These are phyloP conservation scores for Chalara sp. DNA, from an alignment of 2,329 filamentous ascomycete species.

Conservation along the genomic window DNA sequence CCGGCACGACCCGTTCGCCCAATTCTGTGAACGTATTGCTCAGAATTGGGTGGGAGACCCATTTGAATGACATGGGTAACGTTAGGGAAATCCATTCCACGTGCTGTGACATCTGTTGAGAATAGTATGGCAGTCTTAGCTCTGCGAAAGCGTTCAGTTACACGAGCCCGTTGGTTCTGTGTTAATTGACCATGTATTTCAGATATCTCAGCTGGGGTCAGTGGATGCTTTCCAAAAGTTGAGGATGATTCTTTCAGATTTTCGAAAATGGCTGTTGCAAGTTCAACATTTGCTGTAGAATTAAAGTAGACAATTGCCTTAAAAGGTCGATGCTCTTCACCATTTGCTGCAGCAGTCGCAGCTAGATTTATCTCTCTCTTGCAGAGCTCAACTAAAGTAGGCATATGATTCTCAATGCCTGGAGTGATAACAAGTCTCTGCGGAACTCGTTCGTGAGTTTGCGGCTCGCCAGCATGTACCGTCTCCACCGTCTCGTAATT, in stretches of 20 bases:
- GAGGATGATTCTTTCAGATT: slow-evolving; percentile 15
- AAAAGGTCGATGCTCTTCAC: slow-evolving; percentile 43
- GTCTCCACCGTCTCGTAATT: slow-evolving; percentile 88
- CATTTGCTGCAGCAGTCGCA: slow-evolving; percentile 3
- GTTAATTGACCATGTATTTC: slow-evolving; percentile 74
- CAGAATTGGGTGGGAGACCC: slow-evolving; percentile 54
- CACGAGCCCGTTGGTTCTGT: slow-evolving; percentile 61
- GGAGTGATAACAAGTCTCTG: slow-evolving; percentile 64
- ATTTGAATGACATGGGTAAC: slow-evolving; percentile 74
- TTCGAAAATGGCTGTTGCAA: slow-evolving; percentile 51
- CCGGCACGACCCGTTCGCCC: slow-evolving; percentile 71
- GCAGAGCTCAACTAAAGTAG: slow-evolving; percentile 54
- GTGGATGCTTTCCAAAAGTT: slow-evolving; percentile 17
- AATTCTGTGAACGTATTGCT: slow-evolving; percentile 71
- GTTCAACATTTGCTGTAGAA: slow-evolving; percentile 64
- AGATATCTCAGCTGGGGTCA: slow-evolving; percentile 21
- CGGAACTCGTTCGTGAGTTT: slow-evolving; percentile 79
- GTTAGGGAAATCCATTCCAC: slow-evolving; percentile 78
- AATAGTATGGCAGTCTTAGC: slow-evolving; percentile 58
- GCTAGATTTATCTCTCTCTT: slow-evolving; percentile 29
- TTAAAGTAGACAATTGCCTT: slow-evolving; percentile 93
- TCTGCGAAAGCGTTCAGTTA: slow-evolving; percentile 65
- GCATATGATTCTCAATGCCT: slow-evolving; percentile 71
- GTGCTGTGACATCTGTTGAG: slow-evolving; percentile 74
- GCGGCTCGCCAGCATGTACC: slow-evolving; percentile 70